Evolutionary conservation across 257 asterid species (phyloP).

Genomic region (Penstemon barbatus): DNA sequence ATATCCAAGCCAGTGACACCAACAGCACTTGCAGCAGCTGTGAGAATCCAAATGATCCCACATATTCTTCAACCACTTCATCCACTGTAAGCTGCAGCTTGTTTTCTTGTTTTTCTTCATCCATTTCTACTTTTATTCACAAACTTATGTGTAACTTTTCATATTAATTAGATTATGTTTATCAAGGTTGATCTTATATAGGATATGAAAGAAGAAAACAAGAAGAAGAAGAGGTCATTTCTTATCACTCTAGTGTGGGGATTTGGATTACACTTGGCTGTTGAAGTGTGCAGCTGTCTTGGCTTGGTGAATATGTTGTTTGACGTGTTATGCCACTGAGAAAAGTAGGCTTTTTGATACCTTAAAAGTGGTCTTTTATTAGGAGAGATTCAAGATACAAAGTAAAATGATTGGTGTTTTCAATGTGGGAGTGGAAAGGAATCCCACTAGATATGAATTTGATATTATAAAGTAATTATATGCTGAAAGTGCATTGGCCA

Average conservation of each 20-base stretch:
- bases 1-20: constrained; percentile 60
- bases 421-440: constrained; percentile 22
- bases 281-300: constrained; percentile 23
- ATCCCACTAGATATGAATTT: constrained; percentile 17
- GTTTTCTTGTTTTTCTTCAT: constrained; percentile 36
- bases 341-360: constrained; percentile 22
- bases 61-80: constrained; percentile 56
- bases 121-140: constrained; percentile 31
- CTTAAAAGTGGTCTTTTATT: constrained; percentile 31
- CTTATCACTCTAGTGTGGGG: constrained; percentile 9
- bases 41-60: constrained; percentile 64
- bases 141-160: too few relatives aligned
- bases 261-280: constrained; percentile 30
- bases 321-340: constrained; percentile 41
- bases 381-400: constrained; percentile 11
- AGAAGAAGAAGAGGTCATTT: not conserved
- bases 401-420: constrained; percentile 20
- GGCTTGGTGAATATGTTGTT: constrained; percentile 28
- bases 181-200: not conserved
- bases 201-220: not conserved
- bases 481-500: not conserved
- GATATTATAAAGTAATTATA: constrained; percentile 2
- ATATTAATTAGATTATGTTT: not conserved
- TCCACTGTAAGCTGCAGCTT: constrained; percentile 54
- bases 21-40: constrained; percentile 57